Conservation (phyloP, 2,329 filamentous ascomycete species). For the Metarhizium guizhouense region DNA sequence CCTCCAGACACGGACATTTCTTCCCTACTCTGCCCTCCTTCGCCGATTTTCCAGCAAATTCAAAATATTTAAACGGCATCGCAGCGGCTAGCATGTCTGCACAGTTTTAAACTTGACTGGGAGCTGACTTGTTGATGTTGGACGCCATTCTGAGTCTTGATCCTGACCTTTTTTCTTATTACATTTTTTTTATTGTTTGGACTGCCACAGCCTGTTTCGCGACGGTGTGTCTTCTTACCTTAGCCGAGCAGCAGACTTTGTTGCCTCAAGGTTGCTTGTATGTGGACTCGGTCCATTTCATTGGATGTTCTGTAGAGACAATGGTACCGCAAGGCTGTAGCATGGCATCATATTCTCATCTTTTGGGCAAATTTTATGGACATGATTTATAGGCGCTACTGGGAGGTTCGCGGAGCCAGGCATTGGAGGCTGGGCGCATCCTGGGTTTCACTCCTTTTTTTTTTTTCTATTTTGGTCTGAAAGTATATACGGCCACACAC, state of each 20-base stretch:
- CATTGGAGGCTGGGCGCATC: constrained; percentile 3
- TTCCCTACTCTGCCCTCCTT: constrained; percentile 7
- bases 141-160: constrained; percentile 1
- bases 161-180: constrained; percentile 5
- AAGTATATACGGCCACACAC: constrained; percentile 1
- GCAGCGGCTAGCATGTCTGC: constrained; percentile 16
- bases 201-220: not conserved
- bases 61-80: constrained; percentile 23
- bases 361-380: constrained; percentile 1
- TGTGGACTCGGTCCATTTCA: not conserved
- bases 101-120: constrained; percentile 1
- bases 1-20: not conserved
- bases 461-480: constrained; percentile 3
- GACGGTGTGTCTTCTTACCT: not conserved
- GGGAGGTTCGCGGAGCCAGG: not conserved
- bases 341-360: not conserved
- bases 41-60: not conserved
- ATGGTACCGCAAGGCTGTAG: not conserved
- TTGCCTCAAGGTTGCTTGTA: not conserved
- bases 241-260: not conserved
- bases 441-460: constrained; percentile 4
- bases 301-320: not conserved
- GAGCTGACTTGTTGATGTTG: not conserved
- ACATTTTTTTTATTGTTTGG: not conserved
- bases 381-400: constrained; percentile 4